Evolutionary conservation across 257 asterid species (phyloP), one percentile per base, ranked within the genome.

Genomic region (Nicotiana noctiflora): DNA sequence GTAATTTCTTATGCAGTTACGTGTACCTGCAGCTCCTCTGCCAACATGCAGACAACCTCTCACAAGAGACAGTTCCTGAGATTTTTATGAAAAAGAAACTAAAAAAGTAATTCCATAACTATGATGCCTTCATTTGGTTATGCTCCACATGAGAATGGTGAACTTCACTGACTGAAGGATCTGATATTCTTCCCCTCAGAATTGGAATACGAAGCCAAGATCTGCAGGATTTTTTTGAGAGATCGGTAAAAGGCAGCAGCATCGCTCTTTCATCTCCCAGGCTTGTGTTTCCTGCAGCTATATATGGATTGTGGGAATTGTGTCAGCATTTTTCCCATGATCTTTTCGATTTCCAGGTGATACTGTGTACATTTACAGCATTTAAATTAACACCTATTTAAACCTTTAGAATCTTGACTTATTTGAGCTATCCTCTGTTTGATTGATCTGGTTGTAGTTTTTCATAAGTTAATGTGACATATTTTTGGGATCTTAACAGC

Each of bases 201-300:
- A 96, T 96, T n/a, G 99, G 99, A 72, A 91, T 96, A 81, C 88
- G 99, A 86, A 91, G 95, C 46, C 86, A 91, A 83, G 99, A 96
- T 85, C 86, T 94, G 81, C 86, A 90, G 82, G 97, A 93, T 77
- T 12, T 79, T 9, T 82, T 96, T 79, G 96, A 91, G 88, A 96
- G 67, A 86, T 55, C 94, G 32, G 65, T 90, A 6, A 92, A 87
- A 90, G 98, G 99, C 77, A 81, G 90, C 70, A 81, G 93, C 76
- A 74, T 96, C 79, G 98, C 98, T 79, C 97, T 96, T 81, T 96
- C 98, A 77, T 96, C 99, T 80, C 97, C 99, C 4, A 89, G 99
- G 91, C 98, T 96, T 80, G 95, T 90, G 67, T 57, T 96, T 82
- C 99, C 99, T 78, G 98, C 91, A 11, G 94, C 90, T 80, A 91